Percentiles rank a stretch among this genome's conserved stretches.
Conservation (phyloP, 2,329 filamentous ascomycete species). For the Teratosphaeria nubilosa region DNA sequence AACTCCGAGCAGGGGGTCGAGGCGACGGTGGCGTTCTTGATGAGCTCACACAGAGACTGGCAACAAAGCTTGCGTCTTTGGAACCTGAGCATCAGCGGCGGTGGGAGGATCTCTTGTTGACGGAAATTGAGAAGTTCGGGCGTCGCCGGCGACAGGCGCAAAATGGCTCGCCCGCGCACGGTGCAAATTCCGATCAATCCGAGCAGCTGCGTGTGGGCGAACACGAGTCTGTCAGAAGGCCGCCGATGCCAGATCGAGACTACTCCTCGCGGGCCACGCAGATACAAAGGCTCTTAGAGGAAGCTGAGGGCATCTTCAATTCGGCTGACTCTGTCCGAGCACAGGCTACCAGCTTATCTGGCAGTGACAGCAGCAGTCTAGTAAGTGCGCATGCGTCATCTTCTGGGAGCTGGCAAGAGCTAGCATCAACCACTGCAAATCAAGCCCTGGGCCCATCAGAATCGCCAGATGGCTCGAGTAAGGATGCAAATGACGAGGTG, state of each 20-base stretch:
- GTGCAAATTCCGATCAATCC: neutral
- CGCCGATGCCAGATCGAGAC: slow-evolving; percentile 38
- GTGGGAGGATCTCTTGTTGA: slow-evolving; percentile 18
- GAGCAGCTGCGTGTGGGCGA: neutral
- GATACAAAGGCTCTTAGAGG: slow-evolving; percentile 39
- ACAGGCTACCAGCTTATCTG: neutral
- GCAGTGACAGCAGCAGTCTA: neutral
- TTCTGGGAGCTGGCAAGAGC: neutral
- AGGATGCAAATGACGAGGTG: slow-evolving; percentile 13
- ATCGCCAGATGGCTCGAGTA: neutral
- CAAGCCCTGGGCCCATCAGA: no score
- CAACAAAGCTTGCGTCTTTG: slow-evolving; percentile 13
- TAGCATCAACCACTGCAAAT: neutral
- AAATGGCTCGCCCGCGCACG: neutral
- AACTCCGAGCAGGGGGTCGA: slow-evolving; percentile 14
- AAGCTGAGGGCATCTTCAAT: slow-evolving; percentile 19
- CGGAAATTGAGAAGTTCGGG: slow-evolving; percentile 3
- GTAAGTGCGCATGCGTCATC: neutral
- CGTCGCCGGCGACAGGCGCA: neutral
- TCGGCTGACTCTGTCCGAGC: neutral
- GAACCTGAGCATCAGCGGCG: slow-evolving; percentile 12
- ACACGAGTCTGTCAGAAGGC: slow-evolving; percentile 18
- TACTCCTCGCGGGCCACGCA: slow-evolving; percentile 37
- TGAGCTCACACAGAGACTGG: slow-evolving; percentile 14
- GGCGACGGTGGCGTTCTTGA: slow-evolving; percentile 4